These are phyloP conservation scores for Curvularia eragrostidis DNA, from an alignment of 2,329 filamentous ascomycete species.

Conservation along the genomic window DNA sequence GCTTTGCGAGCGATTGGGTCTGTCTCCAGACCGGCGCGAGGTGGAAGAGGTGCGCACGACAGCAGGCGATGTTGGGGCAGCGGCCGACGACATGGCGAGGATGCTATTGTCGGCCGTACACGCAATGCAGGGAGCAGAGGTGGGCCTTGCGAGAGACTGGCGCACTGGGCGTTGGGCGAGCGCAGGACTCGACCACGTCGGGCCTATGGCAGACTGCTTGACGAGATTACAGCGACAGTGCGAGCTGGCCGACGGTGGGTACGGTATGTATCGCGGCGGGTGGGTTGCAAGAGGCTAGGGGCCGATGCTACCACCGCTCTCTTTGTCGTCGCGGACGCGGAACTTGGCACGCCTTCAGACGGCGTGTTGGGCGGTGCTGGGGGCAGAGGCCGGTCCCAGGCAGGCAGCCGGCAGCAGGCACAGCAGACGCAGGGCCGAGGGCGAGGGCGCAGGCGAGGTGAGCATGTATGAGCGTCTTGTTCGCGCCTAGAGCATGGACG, in stretches of 20 bases:
- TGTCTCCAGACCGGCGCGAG: conserved; percentile 41
- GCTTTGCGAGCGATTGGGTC: conserved; percentile 49
- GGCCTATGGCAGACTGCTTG: conserved; percentile 10
- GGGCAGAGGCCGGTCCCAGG: conserved; percentile 19
- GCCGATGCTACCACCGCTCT: conserved; percentile 16
- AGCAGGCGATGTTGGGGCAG: conserved; percentile 53
- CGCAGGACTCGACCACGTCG: conserved; percentile 24
- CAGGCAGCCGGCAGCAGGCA: conserved; percentile 16
- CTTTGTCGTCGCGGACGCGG: conserved; percentile 14
- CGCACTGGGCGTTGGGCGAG: conserved; percentile 28
- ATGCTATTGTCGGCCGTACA: conserved; percentile 18
- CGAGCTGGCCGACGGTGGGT: conserved; percentile 4
- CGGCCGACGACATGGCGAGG: conserved; percentile 48
- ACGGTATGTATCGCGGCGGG: conserved; percentile 8
- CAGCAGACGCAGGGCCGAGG: conserved; percentile 13
- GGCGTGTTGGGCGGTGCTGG: conserved; percentile 17
- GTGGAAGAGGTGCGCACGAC: conserved; percentile 46
- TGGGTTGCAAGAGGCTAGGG: conserved; percentile 21
- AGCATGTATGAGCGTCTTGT: background rate
- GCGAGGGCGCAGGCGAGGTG: background rate
- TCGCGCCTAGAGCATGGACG: background rate
- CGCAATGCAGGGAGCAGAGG: conserved; percentile 35
- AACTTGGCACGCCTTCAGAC: conserved; percentile 18
- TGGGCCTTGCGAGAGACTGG: conserved; percentile 23
- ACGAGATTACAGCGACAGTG: conserved; percentile 17